phyloP scores from a whole-genome alignment of 371 early-diverging fungal species.

The Gilbertella persicaria region DNA sequence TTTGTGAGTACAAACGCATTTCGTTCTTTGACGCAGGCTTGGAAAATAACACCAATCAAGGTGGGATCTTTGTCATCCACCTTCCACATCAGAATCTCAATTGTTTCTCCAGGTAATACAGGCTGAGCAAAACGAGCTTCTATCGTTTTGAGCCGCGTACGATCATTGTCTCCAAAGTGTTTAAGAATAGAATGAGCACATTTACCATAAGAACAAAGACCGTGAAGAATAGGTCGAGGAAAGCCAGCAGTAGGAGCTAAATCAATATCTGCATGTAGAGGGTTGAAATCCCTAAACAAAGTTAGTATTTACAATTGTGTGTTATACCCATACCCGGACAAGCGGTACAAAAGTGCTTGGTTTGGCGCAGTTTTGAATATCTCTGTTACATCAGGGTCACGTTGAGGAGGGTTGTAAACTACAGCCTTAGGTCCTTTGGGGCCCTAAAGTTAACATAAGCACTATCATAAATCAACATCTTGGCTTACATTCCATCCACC shows the following conservation, averaged over 20 bases:
- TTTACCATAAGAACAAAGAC: conserved; percentile 68
- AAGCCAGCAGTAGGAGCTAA: conserved; percentile 66
- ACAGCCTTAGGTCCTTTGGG: conserved; percentile 56
- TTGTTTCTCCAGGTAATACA: conserved; percentile 69
- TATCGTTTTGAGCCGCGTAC: conserved; percentile 56
- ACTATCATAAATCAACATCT: too few species aligned
- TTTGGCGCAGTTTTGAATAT: conserved; percentile 41
- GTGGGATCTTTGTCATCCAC: conserved; percentile 39
- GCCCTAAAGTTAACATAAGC: conserved; percentile 7
- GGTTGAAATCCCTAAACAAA: conserved; percentile 61
- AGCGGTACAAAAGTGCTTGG: conserved; percentile 68
- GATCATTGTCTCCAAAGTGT: conserved; percentile 53
- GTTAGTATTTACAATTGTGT: background rate
- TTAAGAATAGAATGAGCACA: conserved; percentile 60
- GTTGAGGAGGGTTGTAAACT: conserved; percentile 41
- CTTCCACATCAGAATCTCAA: conserved; percentile 68
- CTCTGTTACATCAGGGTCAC: conserved; percentile 56
- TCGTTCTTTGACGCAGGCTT: conserved; percentile 53
- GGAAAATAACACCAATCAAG: conserved; percentile 51
- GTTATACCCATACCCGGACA: conserved; percentile 37
- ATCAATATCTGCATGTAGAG: conserved; percentile 64
- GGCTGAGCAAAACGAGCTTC: conserved; percentile 69
- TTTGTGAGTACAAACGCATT: conserved; percentile 48
- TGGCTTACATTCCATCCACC: conserved; percentile 63
- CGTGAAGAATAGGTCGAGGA: conserved; percentile 67